A percentile compares a stretch with the other conserved stretches of the same genome.
Evolutionary conservation across 1,284 basidiomycete genomes (phyloP).

Genomic region (Sporisorium iseilematis-ciliati): DNA sequence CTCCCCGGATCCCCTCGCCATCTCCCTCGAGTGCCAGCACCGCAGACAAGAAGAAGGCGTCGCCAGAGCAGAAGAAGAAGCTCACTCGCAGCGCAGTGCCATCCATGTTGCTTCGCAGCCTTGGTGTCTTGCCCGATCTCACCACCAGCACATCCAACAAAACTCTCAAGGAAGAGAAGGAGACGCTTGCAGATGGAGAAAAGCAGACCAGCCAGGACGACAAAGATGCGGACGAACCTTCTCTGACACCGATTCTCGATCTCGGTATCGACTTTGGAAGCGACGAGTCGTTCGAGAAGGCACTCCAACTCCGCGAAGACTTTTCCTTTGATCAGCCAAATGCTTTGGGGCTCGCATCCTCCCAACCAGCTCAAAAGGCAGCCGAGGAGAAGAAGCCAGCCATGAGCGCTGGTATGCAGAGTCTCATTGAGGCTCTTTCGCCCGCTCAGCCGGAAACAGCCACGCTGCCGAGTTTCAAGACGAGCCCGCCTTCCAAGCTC

Average conservation of each 20-base stretch:
- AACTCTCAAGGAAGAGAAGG: conserved; percentile 11
- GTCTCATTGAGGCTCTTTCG: conserved; percentile 34
- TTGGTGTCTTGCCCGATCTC: conserved; percentile 41
- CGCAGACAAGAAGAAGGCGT: conserved; percentile 11
- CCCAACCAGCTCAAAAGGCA: neutral
- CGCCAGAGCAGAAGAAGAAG: conserved; percentile 39
- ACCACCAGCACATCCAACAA: conserved; percentile 13
- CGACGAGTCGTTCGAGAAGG: conserved; percentile 33
- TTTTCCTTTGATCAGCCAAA: conserved; percentile 32
- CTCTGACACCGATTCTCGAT: conserved; percentile 53
- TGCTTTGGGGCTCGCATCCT: conserved; percentile 8
- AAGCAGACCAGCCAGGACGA: neutral
- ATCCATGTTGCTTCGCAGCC: conserved; percentile 51
- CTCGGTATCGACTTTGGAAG: conserved; percentile 50
- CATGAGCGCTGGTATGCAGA: conserved; percentile 33
- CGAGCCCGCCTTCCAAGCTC: conserved; percentile 19
- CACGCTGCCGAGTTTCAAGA: conserved; percentile 19
- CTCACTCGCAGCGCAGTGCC: conserved; percentile 43
- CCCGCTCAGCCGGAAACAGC: conserved; percentile 34
- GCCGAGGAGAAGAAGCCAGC: conserved; percentile 1
- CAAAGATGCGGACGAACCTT: conserved; percentile 36
- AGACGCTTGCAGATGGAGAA: conserved; percentile 10
- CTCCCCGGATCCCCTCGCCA: conserved; percentile 26
- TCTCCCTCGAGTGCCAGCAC: conserved; percentile 15
- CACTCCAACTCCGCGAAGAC: conserved; percentile 34